These are phyloP conservation scores for Entoloma clypeatum DNA, from an alignment of 1,284 basidiomycete species.

Conservation along the genomic window DNA sequence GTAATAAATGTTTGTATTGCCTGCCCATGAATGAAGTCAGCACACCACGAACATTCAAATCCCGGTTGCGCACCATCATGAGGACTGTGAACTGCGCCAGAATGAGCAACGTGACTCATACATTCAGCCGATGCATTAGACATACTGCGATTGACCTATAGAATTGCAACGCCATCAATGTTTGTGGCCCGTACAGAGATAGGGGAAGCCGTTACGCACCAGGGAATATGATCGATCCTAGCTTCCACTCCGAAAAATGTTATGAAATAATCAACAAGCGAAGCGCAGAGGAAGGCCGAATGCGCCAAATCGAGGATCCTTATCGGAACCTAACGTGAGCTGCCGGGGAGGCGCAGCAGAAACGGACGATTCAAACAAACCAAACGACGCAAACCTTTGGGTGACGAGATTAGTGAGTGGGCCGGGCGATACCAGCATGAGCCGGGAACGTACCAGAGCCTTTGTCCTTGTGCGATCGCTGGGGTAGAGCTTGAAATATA, in stretches of 20 bases:
- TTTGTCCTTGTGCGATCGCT: constrained; percentile 19
- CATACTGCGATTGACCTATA: constrained; percentile 42
- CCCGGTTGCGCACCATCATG: no score
- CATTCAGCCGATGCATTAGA: not conserved
- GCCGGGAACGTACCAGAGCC: constrained; percentile 22
- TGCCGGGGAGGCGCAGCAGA: not conserved
- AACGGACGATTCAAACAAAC: constrained; percentile 26
- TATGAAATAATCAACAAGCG: constrained; percentile 39
- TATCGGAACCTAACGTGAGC: not conserved
- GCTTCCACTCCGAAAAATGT: constrained; percentile 31
- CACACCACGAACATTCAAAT: constrained; percentile 15
- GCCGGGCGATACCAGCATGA: not conserved
- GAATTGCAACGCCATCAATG: constrained; percentile 2
- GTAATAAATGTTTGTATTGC: constrained; percentile 38
- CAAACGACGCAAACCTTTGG: constrained; percentile 13
- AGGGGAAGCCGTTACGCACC: constrained; percentile 26
- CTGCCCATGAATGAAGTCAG: constrained; percentile 16
- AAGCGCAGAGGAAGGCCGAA: constrained; percentile 32
- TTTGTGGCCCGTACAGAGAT: not conserved
- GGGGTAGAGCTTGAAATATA: constrained; percentile 29
- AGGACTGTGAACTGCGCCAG: constrained; percentile 43
- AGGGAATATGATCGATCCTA: constrained; percentile 34
- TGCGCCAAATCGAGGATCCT: constrained; percentile 39
- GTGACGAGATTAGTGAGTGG: not conserved
- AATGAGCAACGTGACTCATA: constrained; percentile 4